Base-by-base conservation (phyloP, 768 basidiomycete species). In the Myochromella boudieri region DNA sequence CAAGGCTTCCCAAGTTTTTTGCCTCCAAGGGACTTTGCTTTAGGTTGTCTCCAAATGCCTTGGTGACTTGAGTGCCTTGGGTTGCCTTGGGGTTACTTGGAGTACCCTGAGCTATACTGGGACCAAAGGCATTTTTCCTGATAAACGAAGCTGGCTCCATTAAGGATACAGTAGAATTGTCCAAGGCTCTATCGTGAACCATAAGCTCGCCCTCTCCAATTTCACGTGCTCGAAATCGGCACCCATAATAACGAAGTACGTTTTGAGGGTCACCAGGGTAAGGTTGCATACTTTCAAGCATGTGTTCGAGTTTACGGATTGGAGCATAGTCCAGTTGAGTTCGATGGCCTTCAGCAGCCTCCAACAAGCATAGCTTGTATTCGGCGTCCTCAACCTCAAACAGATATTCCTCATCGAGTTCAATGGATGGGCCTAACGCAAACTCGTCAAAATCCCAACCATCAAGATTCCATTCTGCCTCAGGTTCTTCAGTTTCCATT, bases 181-280 rank as follows among this genome's bases (percentile, higher is more conserved):
- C n/a, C n/a, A n/a, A n/a, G n/a, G 37, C 17, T 3, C 10, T 2
- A 43, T 49, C 42, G 2, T 26, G n/a, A 1, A 49, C n/a, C 1
- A 29, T 1, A 1, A 49, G 1, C 29, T 38, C 24, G 32, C 25
- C 37, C 7, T 36, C 36, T 12, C 6, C n/a, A n/a, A 18, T 1
- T 11, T n/a, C 5, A 12, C 7, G 18, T n/a, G 21, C 22, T 1
- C 4, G 6, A 24, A 48, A 48, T n/a, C 28, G 37, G 7, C n/a
- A 6, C 3, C 9, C 21, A 3, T 22, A 25, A 10, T 18, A 31
- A 14, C 37, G 32, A 2, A 37, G 11, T 1, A 22, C 24, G 22
- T 49, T 49, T 10, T 27, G 3, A 6, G 34, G 42, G 31, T 43
- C 48, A 3, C 48, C 42, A 1, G 48, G 48, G n/a, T 43, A 49